A percentile compares a stretch with the other conserved stretches of the same genome.
Evolutionary conservation across 2,329 filamentous ascomycete species (phyloP).

Genomic region (Colletotrichum trifolii): DNA sequence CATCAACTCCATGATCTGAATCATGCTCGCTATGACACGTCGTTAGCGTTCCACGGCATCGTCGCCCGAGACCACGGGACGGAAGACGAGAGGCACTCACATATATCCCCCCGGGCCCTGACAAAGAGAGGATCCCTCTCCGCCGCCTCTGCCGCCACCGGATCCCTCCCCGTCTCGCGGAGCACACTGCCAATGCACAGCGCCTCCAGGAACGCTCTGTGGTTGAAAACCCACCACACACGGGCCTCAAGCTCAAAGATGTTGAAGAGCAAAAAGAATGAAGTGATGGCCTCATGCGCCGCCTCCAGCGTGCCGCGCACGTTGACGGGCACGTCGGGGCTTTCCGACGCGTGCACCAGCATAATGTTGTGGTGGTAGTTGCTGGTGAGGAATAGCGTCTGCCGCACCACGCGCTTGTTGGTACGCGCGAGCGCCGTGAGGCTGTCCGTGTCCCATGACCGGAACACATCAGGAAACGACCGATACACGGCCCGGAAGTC

Average conservation of each 20-base stretch:
- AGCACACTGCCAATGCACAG: constrained; percentile 73
- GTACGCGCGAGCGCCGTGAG: constrained; percentile 66
- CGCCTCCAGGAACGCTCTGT: constrained; percentile 82
- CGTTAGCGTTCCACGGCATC: constrained; percentile 8
- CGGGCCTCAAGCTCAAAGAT: constrained; percentile 77
- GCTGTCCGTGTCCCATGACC: constrained; percentile 72
- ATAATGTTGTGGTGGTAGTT: constrained; percentile 88
- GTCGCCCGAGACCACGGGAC: background rate
- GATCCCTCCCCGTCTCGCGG: constrained; percentile 60
- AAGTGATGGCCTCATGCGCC: constrained; percentile 77
- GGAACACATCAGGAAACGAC: constrained; percentile 78
- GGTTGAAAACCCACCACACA: constrained; percentile 89
- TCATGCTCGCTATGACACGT: constrained; percentile 63
- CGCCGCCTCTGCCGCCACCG: constrained; percentile 57
- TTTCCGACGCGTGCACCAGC: constrained; percentile 79
- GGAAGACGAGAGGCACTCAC: constrained; percentile 54
- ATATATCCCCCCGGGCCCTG: constrained; percentile 69
- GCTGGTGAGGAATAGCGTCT: constrained; percentile 82
- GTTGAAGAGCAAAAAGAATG: constrained; percentile 79
- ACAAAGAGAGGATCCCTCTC: constrained; percentile 67
- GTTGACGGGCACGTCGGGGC: constrained; percentile 72
- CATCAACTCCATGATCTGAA: constrained; percentile 72
- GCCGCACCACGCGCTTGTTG: constrained; percentile 75
- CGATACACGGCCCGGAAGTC: constrained; percentile 78
- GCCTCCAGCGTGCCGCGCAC: constrained; percentile 78